Evolutionary conservation across 352 stramenopile species (phyloP).

Genomic region (Pythium sp.): DNA sequence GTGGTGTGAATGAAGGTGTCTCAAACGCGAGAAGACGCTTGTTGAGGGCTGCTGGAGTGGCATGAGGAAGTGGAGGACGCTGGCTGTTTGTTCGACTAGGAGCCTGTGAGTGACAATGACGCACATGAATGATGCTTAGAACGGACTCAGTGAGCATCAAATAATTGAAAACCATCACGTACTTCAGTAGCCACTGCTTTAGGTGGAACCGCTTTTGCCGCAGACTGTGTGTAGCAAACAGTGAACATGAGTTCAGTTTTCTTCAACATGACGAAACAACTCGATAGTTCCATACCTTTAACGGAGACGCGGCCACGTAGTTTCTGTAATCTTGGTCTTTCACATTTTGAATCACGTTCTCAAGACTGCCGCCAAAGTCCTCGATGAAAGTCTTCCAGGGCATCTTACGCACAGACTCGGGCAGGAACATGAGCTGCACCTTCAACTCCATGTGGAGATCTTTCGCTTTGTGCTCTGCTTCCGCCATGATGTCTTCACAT

Average conservation of each 20-base stretch:
- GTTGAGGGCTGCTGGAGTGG: conserved; percentile 15
- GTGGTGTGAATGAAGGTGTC: conserved; percentile 35
- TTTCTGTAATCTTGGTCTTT: conserved; percentile 21
- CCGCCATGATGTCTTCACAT: conserved; percentile 46
- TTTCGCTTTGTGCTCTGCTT: conserved; percentile 52
- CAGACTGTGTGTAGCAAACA: neutral
- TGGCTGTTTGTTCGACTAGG: neutral
- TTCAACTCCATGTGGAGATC: conserved; percentile 77
- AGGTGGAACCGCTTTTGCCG: neutral
- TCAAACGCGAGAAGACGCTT: conserved; percentile 33
- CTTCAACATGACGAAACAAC: neutral
- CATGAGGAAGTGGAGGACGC: conserved; percentile 5
- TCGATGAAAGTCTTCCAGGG: conserved; percentile 78
- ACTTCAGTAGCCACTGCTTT: neutral
- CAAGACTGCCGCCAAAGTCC: conserved; percentile 71
- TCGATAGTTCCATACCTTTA: conserved; percentile 16
- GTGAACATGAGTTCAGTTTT: conserved; percentile 4
- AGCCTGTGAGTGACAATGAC: neutral
- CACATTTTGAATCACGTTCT: conserved; percentile 72
- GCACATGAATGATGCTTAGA: neutral
- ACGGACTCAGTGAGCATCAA: neutral
- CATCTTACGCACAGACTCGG: conserved; percentile 70
- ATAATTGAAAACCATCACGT: neutral
- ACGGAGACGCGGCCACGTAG: conserved; percentile 42
- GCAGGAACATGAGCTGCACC: conserved; percentile 74